Percentiles rank a stretch among this genome's conserved stretches.
phyloP scores from a whole-genome alignment of 768 basidiomycete species.

The Paxillus rubicundulus region DNA sequence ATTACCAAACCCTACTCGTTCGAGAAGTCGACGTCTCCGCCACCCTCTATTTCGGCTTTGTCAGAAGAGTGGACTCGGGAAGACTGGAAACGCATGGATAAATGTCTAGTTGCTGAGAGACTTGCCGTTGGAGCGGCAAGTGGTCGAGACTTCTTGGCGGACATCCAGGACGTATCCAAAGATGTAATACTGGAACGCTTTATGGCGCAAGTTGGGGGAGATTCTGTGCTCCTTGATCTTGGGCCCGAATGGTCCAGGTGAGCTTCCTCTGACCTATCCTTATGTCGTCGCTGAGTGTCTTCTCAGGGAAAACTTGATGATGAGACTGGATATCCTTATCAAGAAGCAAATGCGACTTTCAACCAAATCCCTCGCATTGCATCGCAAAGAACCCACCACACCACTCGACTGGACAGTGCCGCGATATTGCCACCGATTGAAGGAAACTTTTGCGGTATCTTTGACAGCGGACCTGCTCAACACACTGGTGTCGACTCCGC shows the following conservation, averaged over 20 bases:
- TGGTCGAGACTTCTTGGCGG: conserved; percentile 40
- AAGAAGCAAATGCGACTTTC: conserved; percentile 24
- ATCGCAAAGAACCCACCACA: not conserved
- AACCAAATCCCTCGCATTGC: not conserved
- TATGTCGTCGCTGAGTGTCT: not conserved
- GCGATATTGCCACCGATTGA: conserved; percentile 51
- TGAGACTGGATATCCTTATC: conserved; percentile 32
- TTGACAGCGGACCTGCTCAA: conserved; percentile 15
- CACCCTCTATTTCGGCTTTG: conserved; percentile 3
- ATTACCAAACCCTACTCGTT: conserved; percentile 24
- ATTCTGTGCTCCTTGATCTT: conserved; percentile 34
- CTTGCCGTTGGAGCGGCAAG: conserved; percentile 42
- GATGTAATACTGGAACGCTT: conserved; percentile 65
- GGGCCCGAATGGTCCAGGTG: conserved; percentile 61
- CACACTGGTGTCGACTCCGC: conserved; percentile 9
- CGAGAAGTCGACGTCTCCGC: not conserved
- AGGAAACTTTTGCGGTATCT: conserved; percentile 27
- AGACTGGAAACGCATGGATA: conserved; percentile 80
- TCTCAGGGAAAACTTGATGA: conserved; percentile 19
- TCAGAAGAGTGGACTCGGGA: conserved; percentile 59
- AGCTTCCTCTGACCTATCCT: conserved; percentile 14
- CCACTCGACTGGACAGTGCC: conserved; percentile 39
- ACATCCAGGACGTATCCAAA: conserved; percentile 50
- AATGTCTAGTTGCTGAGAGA: conserved; percentile 73
- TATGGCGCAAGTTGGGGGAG: conserved; percentile 46